Conservation (phyloP, 495 filamentous ascomycete species). For the Hyaloscypha finlandica region DNA sequence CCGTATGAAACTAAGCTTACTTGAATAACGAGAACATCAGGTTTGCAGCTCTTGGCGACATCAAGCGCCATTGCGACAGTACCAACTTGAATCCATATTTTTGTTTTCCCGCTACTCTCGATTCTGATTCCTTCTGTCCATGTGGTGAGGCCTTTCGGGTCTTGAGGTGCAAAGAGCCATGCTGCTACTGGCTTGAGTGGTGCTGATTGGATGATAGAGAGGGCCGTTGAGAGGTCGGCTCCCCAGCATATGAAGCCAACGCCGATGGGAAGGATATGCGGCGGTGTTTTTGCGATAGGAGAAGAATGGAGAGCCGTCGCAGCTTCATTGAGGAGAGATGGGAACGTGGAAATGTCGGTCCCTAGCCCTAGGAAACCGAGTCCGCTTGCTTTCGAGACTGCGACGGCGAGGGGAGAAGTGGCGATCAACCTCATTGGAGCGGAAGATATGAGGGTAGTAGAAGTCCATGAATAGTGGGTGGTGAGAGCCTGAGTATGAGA, state of each 20-base stretch:
- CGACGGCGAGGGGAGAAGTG: slow-evolving; percentile 55
- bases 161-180: slow-evolving; percentile 70
- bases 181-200: slow-evolving; percentile 60
- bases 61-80: slow-evolving; percentile 57
- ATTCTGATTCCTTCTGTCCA: slow-evolving; percentile 57
- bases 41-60: slow-evolving; percentile 39
- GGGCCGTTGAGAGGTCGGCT: slow-evolving; percentile 40
- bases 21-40: slow-evolving; percentile 73
- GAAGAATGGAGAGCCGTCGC: slow-evolving; percentile 4
- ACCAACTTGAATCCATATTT: slow-evolving; percentile 71
- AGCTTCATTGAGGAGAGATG: slow-evolving; percentile 13
- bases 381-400: slow-evolving; percentile 59
- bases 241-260: slow-evolving; percentile 65
- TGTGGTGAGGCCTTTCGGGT: slow-evolving; percentile 46
- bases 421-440: slow-evolving; percentile 77
- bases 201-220: slow-evolving; percentile 44
- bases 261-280: slow-evolving; percentile 54
- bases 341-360: slow-evolving; percentile 26
- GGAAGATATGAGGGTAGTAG: slow-evolving; percentile 60
- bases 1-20: too few relatives aligned
- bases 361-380: slow-evolving; percentile 54
- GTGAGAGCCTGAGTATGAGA: not conserved
- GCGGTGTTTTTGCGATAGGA: slow-evolving; percentile 21
- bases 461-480: slow-evolving; percentile 62
- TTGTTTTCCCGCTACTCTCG: slow-evolving; percentile 44